Evolutionary conservation across 1,139 yeast species (phyloP), one percentile per base, ranked within the genome.

Genomic region (Wickerhamomyces sp.): DNA sequence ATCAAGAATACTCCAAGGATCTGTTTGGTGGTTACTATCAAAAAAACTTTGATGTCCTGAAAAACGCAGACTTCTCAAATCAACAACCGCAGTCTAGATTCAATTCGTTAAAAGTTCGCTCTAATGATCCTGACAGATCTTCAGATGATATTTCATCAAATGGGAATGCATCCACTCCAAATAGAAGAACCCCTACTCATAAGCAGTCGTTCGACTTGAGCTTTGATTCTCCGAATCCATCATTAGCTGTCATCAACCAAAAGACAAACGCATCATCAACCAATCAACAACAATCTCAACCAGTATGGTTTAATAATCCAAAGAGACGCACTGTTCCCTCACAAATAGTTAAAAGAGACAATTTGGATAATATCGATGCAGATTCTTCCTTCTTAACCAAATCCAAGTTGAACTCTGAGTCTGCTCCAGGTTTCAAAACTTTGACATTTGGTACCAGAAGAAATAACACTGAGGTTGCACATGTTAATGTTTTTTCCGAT

Each of bases 271-370:
- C 55, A 10, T 52, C 44, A 29, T 43, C 49, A 26, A 50, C 42
- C 37, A 52, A 45, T 30, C 56, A 52, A 23, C 48, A 42, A 43
- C 55, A 50, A 47, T 48, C 50, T 13, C 63, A 62, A 18, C 79
- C 81, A 1, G 57, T 65, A 31, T 80, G 85, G 85, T 72, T 74
- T 52, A 76, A 73, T 43, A 75, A 76, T 50, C 73, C 79, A 18
- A 76, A 75, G 50, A 78, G 76, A 52, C 69, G 88, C 52, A 71
- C 76, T 1, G 77, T 81, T 40, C 88, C 89, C 18, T 67, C 69
- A n/a, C 64, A 63, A 6, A 64, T 72, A 14, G 60, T 73, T 27
- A 72, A 81, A 50, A 65, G 78, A 53, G 64, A 67, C 9, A 58
- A 60, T 8, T 59, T 61, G 36, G 58, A 62, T 33, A 62, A 61